Base-by-base conservation (phyloP, 2,329 filamentous ascomycete species). In the Cladosporium sp. region DNA sequence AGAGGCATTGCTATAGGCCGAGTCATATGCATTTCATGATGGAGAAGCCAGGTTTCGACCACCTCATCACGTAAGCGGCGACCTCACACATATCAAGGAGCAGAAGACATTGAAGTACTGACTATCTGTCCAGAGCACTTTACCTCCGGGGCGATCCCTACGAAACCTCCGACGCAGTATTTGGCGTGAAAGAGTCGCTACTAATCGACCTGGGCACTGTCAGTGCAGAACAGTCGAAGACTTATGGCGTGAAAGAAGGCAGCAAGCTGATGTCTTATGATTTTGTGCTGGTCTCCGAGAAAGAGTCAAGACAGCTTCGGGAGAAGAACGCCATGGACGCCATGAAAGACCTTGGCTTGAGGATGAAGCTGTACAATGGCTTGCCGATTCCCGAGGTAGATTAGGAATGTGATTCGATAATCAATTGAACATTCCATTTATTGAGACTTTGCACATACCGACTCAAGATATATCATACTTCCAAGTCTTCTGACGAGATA, bases 21-120 rank as follows among this genome's bases (percentile, higher is more conserved):
- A 80, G 83, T 16, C 88, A 93, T 67, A 79, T 92, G 75, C 88
- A 93, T 67, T 93, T 93, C 61, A 93, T 94, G 86, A 90, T 95
- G 70, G 81, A 84, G 64, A 90, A 88, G 73, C 68, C 76, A 29
- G 86, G 86, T 0, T 90, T 80, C 71, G 88, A 95, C 72, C 80
- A 85, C 64, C 69, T 95, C 60, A 85, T 93, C 63, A 94, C 88
- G 86, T 91, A 74, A 56, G 83, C 82, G 8, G 9, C 22, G 5
- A 27, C 4, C 9, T 9, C 22, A 27, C 5, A 11, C n/a, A 11
- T 1, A 27, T n/a, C n/a, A n/a, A n/a, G n/a, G 32, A 4, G 32
- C 32, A 13, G 5, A 22, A n/a, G 15, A 6, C 4, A 18, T 32
- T 6, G 13, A 46, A 15, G 4, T 25, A 42, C 51, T 62, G 46